A percentile compares a stretch with the other conserved stretches of the same genome.
phyloP scores from a whole-genome alignment of 306 rosid genomes.

The Castanea crenata region DNA sequence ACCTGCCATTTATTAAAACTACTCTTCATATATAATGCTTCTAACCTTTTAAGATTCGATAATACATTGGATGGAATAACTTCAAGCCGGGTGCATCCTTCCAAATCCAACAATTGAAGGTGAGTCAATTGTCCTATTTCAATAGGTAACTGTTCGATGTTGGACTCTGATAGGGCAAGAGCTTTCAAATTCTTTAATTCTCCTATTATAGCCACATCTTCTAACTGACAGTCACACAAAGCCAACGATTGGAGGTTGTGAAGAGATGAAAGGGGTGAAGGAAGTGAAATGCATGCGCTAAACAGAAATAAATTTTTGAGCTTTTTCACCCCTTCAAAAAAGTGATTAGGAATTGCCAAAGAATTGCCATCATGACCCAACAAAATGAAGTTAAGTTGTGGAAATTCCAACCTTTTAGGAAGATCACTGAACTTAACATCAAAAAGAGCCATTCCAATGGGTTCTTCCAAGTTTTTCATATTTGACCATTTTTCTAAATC shows the following conservation, averaged over 20 bases:
- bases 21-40: rapidly evolving
- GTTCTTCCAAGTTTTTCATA: rapidly evolving
- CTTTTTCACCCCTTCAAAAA: rapidly evolving
- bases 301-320: rapidly evolving
- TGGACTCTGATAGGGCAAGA: too few relatives aligned
- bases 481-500: too few relatives aligned
- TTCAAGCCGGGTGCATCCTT: rapidly evolving
- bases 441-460: rapidly evolving
- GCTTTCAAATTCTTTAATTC: too few relatives aligned
- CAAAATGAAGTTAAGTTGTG: rapidly evolving
- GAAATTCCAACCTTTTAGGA: too few relatives aligned
- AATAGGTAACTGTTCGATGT: rapidly evolving
- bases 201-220: rapidly evolving
- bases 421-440: rapidly evolving
- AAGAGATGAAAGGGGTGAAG: too few relatives aligned
- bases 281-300: rapidly evolving
- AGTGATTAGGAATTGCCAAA: rapidly evolving
- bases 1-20: too few relatives aligned
- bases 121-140: rapidly evolving
- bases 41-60: rapidly evolving
- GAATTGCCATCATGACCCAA: too few relatives aligned
- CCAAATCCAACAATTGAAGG: too few relatives aligned
- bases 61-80: rapidly evolving
- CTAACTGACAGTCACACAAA: rapidly evolving
- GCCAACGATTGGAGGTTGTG: rapidly evolving